Base-by-base conservation (phyloP, 345 rosid species). In the Rhodamnia argentea region DNA sequence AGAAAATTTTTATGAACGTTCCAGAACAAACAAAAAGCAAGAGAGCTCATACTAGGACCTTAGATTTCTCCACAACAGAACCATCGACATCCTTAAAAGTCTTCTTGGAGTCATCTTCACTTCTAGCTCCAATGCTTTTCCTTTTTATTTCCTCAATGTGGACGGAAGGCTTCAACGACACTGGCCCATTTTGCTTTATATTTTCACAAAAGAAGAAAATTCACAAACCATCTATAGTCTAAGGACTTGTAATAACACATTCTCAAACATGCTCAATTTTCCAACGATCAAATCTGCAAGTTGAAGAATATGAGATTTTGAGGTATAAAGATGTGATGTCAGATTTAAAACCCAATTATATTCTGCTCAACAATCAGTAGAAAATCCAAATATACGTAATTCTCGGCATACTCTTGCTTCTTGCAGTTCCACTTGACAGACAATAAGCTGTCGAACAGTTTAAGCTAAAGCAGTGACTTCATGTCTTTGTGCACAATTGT, bases 141-240 rank as follows among this genome's bases (percentile, higher is more conserved):
- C 84, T 85, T 81, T 82, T 90, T 86, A 88, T 83, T 89, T 90
- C 90, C 89, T 94, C 94, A 1, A 89, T 86, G 52, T 86, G 59
- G 56, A 54, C 8, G 59, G 91, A 81, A 83, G 76, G 82, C 91
- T 92, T 90, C 74, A 86, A 87, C 83, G 89, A 86, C 88, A 50
- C 82, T 75, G 90, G 54, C 82, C 83, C 87, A 50, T 86, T 54
- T 8, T 15, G 42, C 76, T 32, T 64, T 5, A 64, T 64, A 64
- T 64, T 64, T 62, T 64, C 44, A 64, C 76, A 64, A 64, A 64
- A 32, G 42, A 64, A 29, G 44, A 23, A 29, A 64, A 29, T 82
- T 15, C 10, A 82, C 54, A 51, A 52, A 82, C 24, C 57, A 82
- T 26, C 57, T 82, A 51, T 51, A 27, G 55, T 82, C 84, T n/a